A percentile compares a stretch with the other conserved stretches of the same genome.
Evolutionary conservation across 2,329 filamentous ascomycete species (phyloP).

Genomic region (Verticillium tricorpus): DNA sequence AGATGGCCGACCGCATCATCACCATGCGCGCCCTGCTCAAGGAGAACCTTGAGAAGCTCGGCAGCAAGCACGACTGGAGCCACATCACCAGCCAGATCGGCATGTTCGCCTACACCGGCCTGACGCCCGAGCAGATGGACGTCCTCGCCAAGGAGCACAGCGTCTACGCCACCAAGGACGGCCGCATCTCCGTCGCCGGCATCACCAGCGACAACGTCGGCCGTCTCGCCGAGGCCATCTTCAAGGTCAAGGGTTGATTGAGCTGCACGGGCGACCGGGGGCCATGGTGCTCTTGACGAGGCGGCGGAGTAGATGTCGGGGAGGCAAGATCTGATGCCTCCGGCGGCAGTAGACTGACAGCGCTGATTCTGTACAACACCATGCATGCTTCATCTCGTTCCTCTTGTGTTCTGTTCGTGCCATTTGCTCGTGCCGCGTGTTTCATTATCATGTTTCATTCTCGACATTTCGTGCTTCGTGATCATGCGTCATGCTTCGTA

Average conservation of each 20-base stretch:
- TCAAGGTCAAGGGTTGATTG: slow-evolving; percentile 68
- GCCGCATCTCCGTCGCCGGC: slow-evolving; percentile 79
- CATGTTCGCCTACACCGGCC: slow-evolving; percentile 98
- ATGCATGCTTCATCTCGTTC: background rate
- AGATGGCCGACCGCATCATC: slow-evolving; percentile 98
- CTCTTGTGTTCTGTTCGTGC: background rate
- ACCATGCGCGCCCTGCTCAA: slow-evolving; percentile 93
- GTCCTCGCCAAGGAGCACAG: slow-evolving; percentile 89
- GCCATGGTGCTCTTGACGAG: background rate
- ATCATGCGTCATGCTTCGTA: too few species aligned
- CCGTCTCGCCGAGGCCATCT: slow-evolving; percentile 77
- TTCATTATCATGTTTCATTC: background rate
- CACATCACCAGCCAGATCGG: slow-evolving; percentile 99
- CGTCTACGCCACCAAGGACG: slow-evolving; percentile 94
- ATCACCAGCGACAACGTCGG: slow-evolving; percentile 78
- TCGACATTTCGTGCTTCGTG: too few species aligned
- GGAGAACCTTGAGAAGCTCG: slow-evolving; percentile 89
- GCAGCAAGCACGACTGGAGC: slow-evolving; percentile 95
- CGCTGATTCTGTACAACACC: slow-evolving; percentile 3
- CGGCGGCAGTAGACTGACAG: background rate
- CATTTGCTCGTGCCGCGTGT: background rate
- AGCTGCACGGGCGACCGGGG: background rate
- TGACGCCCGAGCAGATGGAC: slow-evolving; percentile 89
- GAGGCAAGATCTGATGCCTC: background rate
- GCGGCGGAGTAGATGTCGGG: background rate